A percentile compares a stretch with the other conserved stretches of the same genome.
phyloP scores from a whole-genome alignment of 805 yeast genomes.

The Candida michaelii region DNA sequence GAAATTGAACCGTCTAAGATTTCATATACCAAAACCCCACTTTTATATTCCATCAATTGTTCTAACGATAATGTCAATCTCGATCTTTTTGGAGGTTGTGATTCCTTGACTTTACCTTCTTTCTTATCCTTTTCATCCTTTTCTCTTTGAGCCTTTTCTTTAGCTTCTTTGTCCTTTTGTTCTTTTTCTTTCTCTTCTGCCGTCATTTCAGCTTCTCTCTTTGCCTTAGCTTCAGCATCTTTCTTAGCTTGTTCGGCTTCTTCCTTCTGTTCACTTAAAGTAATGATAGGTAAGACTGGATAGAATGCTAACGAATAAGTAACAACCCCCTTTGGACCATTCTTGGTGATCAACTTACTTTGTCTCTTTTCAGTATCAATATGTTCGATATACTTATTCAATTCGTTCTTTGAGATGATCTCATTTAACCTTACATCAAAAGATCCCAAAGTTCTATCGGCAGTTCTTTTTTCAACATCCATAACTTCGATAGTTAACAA shows the following conservation, averaged over 20 bases:
- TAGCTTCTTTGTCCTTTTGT: constrained; percentile 21
- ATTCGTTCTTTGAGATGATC: constrained; percentile 67
- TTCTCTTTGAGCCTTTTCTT: constrained; percentile 10
- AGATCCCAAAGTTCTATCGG: constrained; percentile 85
- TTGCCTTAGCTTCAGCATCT: constrained; percentile 36
- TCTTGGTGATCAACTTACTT: constrained; percentile 66
- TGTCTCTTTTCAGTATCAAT: constrained; percentile 55
- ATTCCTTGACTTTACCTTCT: constrained; percentile 25
- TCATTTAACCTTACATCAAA: constrained; percentile 69
- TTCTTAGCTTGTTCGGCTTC: constrained; percentile 41
- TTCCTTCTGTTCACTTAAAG: constrained; percentile 69
- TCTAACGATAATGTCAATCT: constrained; percentile 50
- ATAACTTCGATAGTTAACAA: constrained; percentile 81
- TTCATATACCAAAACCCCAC: constrained; percentile 77
- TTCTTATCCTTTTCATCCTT: constrained; percentile 33
- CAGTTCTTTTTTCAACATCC: constrained; percentile 81
- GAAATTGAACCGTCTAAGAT: constrained; percentile 58
- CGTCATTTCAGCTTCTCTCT: constrained; percentile 25
- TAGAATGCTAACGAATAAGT: constrained; percentile 76
- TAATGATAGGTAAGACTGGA: constrained; percentile 78
- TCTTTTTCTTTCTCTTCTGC: constrained; percentile 26
- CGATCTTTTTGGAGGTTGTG: constrained; percentile 18
- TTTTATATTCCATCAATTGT: constrained; percentile 55
- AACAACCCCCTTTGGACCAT: constrained; percentile 81
- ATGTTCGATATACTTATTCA: constrained; percentile 57